Evolutionary conservation across 2,329 filamentous ascomycete genomes (phyloP).

Genomic region (Tolypocladium sp.): DNA sequence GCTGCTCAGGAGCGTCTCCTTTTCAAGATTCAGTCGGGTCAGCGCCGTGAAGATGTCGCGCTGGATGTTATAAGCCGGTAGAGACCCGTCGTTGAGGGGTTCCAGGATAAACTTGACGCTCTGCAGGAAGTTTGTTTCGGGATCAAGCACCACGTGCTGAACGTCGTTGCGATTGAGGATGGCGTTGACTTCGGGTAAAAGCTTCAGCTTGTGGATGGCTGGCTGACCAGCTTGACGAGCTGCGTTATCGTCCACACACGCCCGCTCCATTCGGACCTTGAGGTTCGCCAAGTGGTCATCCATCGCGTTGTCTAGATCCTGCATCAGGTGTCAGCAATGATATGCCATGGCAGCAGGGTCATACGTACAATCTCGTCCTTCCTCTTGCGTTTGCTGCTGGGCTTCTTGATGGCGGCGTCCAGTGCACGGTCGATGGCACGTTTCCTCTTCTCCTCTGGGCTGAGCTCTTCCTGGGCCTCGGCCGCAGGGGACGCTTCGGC

Average conservation of each 20-base stretch:
- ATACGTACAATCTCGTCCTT: conserved; percentile 75
- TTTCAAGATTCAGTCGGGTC: conserved; percentile 74
- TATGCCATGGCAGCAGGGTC: not conserved
- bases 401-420: conserved; percentile 79
- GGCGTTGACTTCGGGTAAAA: conserved; percentile 82
- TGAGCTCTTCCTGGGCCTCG: conserved; percentile 68
- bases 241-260: conserved; percentile 77
- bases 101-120: conserved; percentile 97
- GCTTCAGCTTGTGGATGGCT: conserved; percentile 85
- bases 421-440: conserved; percentile 80
- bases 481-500: conserved; percentile 42
- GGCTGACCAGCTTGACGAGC: conserved; percentile 72
- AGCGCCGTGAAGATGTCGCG: conserved; percentile 83
- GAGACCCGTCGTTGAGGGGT: conserved; percentile 83
- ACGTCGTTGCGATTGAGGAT: conserved; percentile 85
- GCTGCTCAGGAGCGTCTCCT: conserved; percentile 80
- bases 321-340: conserved; percentile 12
- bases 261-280: conserved; percentile 82
- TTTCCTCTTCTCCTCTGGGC: conserved; percentile 75
- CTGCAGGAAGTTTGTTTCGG: conserved; percentile 89
- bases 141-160: conserved; percentile 77
- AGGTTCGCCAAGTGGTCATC: conserved; percentile 85
- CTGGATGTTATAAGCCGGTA: conserved; percentile 96
- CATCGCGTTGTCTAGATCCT: conserved; percentile 85
- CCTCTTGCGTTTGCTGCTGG: conserved; percentile 61